Percentiles rank a stretch among this genome's conserved stretches.
Evolutionary conservation across 2,329 filamentous ascomycete genomes (phyloP).

Genomic region (Xylariaceae sp.): DNA sequence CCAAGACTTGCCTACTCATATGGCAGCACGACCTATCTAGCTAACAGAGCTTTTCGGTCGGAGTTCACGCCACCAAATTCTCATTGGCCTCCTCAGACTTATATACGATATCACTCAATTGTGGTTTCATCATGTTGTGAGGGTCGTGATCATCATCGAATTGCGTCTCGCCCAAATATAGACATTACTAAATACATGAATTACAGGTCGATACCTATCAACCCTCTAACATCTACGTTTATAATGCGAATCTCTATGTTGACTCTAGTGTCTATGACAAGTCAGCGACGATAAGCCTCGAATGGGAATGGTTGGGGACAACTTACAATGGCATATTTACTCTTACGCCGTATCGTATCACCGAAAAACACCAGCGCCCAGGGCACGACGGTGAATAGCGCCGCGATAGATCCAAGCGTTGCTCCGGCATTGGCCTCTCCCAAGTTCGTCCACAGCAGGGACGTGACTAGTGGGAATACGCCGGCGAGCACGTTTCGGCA

Average conservation of each 20-base stretch:
- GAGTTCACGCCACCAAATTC: too few species aligned
- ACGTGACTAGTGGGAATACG: conserved; percentile 71
- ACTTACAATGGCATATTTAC: conserved; percentile 65
- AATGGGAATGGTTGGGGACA: not conserved
- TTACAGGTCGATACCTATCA: not conserved
- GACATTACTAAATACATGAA: not conserved
- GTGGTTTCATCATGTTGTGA: too few species aligned
- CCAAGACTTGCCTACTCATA: too few species aligned
- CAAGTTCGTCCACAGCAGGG: conserved; percentile 65
- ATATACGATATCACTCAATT: too few species aligned
- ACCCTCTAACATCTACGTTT: not conserved
- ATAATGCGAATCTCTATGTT: not conserved
- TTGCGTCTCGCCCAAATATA: too few species aligned
- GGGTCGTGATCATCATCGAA: too few species aligned
- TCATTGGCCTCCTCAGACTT: too few species aligned
- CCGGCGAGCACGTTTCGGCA: conserved; percentile 81
- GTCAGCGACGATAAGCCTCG: not conserved
- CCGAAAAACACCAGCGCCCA: conserved; percentile 82
- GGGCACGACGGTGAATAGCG: conserved; percentile 69
- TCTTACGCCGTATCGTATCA: conserved; percentile 66
- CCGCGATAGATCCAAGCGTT: conserved; percentile 68
- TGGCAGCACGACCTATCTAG: too few species aligned
- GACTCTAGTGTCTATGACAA: conserved; percentile 9
- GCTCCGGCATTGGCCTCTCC: conserved; percentile 67
- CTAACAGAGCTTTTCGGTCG: too few species aligned